Evolutionary conservation across 2,329 filamentous ascomycete species (phyloP), one percentile per base, ranked within the genome.

Genomic region (Alternaria sp.): DNA sequence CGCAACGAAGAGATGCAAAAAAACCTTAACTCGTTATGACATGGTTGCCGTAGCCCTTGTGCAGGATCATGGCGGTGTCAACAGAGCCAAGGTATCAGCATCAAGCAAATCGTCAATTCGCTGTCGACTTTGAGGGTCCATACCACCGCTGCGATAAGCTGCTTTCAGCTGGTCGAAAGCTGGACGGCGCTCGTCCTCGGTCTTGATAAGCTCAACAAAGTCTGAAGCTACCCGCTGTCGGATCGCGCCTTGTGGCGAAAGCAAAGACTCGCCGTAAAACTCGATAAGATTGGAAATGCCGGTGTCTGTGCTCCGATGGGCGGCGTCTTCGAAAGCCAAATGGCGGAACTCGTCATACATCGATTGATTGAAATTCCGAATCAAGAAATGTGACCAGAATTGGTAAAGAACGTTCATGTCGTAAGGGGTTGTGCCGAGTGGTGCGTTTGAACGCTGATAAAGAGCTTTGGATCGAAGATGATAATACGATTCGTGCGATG

Each of bases 261-360:
- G 81, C 57, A 89, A 80, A 66, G 84, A 82, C 69, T 84, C 82
- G 72, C 85, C 84, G 76, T 92, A 92, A 77, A 89, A 92, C 48
- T 85, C 85, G 68, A 91, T 81, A 57, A 93, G 81, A 74, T 86
- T 86, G 60, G 83, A 83, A 73, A 91, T 81, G 50, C 90, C 90
- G 65, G 81, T 81, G 60, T 81, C 81, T 61, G 83, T 83, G 71
- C 80, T 79, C 70, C 82, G 82, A 64, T 84, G 77, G 59, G 79
- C 76, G 57, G 85, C 82, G 78, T 93, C 91, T 73, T 89, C 87
- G 63, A 89, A 80, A 57, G 91, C 90, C 75, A 86, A 84, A 70
- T 82, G 81, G 65, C 87, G 87, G 80, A 93, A 93, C 76, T 93
- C 90, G 74, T 87, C 82, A 80, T 93, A 93, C 87, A 94, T 91